Evolutionary conservation across 129 eudicot genomes (phyloP).

Genomic region (Escallonia rubra): DNA sequence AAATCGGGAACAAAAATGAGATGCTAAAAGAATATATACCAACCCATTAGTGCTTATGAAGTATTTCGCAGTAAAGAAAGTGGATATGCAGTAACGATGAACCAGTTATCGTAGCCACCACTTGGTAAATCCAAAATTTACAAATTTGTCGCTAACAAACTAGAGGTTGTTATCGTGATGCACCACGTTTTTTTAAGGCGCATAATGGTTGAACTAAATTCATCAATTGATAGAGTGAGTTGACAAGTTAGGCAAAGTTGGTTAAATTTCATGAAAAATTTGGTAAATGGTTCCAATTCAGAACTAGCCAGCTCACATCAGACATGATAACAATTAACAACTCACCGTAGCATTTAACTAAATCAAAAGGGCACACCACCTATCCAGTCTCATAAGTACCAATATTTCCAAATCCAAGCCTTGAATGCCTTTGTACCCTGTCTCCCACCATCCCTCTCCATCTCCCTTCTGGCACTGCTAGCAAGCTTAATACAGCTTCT

Average conservation of each 20-base stretch:
- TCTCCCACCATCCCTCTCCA: background rate
- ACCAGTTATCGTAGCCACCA: too few relatives aligned
- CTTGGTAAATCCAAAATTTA: too few relatives aligned
- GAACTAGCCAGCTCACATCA: constrained; percentile 39
- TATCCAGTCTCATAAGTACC: constrained; percentile 10
- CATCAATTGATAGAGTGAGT: background rate
- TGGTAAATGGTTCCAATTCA: constrained; percentile 9
- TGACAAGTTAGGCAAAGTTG: background rate
- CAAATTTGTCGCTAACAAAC: too few relatives aligned
- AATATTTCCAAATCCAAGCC: constrained; percentile 27
- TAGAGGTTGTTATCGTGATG: background rate
- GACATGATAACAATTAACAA: constrained; percentile 24
- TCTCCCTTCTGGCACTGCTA: background rate
- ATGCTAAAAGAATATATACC: too few relatives aligned
- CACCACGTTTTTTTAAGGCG: background rate
- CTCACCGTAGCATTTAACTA: constrained; percentile 34
- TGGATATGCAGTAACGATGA: too few relatives aligned
- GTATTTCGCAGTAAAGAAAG: too few relatives aligned
- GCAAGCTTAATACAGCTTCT: background rate
- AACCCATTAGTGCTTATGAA: too few relatives aligned
- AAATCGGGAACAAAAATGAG: background rate
- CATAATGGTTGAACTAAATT: background rate
- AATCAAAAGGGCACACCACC: constrained; percentile 36
- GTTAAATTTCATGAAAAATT: background rate
- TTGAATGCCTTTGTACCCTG: constrained; percentile 27